Evolutionary conservation across 805 yeast genomes (phyloP).

Genomic region (Candida sonorensis): DNA sequence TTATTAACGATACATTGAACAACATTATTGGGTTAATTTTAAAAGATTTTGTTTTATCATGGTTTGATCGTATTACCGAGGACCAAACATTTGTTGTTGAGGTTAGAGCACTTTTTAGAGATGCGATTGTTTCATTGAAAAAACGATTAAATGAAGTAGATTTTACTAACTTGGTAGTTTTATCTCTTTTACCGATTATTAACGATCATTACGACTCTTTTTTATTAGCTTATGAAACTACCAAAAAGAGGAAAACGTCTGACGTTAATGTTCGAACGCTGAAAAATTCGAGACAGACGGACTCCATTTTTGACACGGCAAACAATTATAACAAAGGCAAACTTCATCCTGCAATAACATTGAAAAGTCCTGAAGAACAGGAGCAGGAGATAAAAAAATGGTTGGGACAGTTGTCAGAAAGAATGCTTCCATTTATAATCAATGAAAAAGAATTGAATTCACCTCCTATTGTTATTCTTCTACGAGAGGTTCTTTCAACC

Average conservation of each 20-base stretch:
- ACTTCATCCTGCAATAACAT: slow-evolving; percentile 51
- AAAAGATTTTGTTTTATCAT: slow-evolving; percentile 46
- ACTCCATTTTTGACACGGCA: no score
- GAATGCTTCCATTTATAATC: slow-evolving; percentile 44
- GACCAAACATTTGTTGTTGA: slow-evolving; percentile 34
- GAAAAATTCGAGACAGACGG: slow-evolving; percentile 17
- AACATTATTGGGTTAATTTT: slow-evolving; percentile 41
- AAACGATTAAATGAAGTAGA: slow-evolving; percentile 39
- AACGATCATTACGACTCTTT: slow-evolving; percentile 57
- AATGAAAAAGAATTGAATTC: slow-evolving; percentile 41
- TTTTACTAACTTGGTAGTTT: slow-evolving; percentile 48
- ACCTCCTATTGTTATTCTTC: slow-evolving; percentile 39
- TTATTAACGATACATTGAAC: slow-evolving; percentile 47
- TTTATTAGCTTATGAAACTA: slow-evolving; percentile 34
- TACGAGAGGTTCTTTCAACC: slow-evolving; percentile 58
- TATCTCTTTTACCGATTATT: slow-evolving; percentile 54
- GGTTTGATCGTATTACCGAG: slow-evolving; percentile 45
- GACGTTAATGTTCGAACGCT: slow-evolving; percentile 9
- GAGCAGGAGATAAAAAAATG: slow-evolving; percentile 42
- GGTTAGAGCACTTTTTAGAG: slow-evolving; percentile 37
- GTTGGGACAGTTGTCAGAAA: slow-evolving; percentile 35
- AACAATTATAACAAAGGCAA: slow-evolving; percentile 42
- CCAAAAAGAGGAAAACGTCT: slow-evolving; percentile 20
- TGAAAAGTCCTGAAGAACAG: slow-evolving; percentile 26
- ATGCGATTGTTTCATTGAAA: slow-evolving; percentile 35